A percentile compares a stretch with the other conserved stretches of the same genome.
phyloP scores from a whole-genome alignment of 306 rosid genomes.

The Geum urbanum region DNA sequence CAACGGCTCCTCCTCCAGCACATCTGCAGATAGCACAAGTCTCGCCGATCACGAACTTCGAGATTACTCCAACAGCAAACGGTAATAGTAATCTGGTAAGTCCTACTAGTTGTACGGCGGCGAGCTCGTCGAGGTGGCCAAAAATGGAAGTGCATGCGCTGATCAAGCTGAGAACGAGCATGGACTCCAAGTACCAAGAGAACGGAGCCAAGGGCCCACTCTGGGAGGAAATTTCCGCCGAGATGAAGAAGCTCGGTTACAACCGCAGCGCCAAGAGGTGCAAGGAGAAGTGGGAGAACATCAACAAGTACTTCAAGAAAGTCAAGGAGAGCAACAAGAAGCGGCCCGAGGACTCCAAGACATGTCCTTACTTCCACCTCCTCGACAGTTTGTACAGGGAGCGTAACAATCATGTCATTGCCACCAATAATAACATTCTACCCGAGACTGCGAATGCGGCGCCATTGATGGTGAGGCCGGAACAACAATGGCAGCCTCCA shows the following conservation, averaged over 20 bases:
- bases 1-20: too few species aligned
- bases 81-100: too few species aligned
- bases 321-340: constrained; percentile 65
- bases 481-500: constrained; percentile 95
- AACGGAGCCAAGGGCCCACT: constrained; percentile 74
- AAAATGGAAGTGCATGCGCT: constrained; percentile 62
- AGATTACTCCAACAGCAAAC: too few species aligned
- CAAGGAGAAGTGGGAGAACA: constrained; percentile 98
- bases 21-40: too few species aligned
- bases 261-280: constrained; percentile 72
- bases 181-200: constrained; percentile 66
- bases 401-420: constrained; percentile 42
- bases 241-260: constrained; percentile 68
- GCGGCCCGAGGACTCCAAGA: constrained; percentile 68
- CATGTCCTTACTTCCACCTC: constrained; percentile 77
- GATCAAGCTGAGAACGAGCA: constrained; percentile 52
- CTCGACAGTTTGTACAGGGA: constrained; percentile 69
- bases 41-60: too few species aligned
- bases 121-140: constrained; percentile 60
- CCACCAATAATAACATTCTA: background rate
- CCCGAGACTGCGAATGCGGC: constrained; percentile 36
- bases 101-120: too few species aligned
- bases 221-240: constrained; percentile 88
- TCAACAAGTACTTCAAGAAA: constrained; percentile 91
- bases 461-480: constrained; percentile 83